Conservation (phyloP, 305 asterid genomes). For the Fraxinus sp. region DNA sequence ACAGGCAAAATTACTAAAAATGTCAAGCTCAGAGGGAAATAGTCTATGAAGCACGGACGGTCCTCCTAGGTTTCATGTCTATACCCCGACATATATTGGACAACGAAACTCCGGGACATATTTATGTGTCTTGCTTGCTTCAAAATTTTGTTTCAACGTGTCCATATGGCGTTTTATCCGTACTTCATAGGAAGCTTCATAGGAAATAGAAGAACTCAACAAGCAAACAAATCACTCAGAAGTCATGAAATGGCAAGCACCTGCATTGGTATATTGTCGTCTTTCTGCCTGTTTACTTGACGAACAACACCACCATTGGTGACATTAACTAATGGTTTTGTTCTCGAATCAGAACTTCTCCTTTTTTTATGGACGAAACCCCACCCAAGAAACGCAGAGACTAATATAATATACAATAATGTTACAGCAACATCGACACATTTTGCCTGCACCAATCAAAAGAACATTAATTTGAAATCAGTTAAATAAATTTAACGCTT, state of each 20-base stretch:
- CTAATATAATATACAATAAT: conserved; percentile 61
- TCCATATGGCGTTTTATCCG: neutral
- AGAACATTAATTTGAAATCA: conserved; percentile 15
- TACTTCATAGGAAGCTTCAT: neutral
- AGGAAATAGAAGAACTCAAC: neutral
- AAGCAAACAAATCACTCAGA: conserved; percentile 10
- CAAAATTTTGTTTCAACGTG: neutral
- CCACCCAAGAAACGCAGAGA: conserved; percentile 89
- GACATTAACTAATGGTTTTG: conserved; percentile 76
- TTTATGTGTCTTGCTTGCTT: neutral
- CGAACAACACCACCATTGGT: conserved; percentile 72
- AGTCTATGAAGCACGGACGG: neutral
- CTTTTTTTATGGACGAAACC: conserved; percentile 69
- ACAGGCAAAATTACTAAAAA: neutral
- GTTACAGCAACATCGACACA: conserved; percentile 88
- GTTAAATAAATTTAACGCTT: neutral
- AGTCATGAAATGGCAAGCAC: conserved; percentile 35
- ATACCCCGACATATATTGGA: neutral
- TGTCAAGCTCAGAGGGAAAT: neutral
- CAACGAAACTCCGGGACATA: neutral
- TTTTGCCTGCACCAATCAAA: conserved; percentile 68
- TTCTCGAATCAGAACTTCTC: conserved; percentile 49
- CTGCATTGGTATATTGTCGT: conserved; percentile 97
- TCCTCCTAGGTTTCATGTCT: neutral
- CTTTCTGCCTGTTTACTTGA: conserved; percentile 72